Evolutionary conservation across 148 eudicot genomes (phyloP).

Genomic region (Rhododendron molle): DNA sequence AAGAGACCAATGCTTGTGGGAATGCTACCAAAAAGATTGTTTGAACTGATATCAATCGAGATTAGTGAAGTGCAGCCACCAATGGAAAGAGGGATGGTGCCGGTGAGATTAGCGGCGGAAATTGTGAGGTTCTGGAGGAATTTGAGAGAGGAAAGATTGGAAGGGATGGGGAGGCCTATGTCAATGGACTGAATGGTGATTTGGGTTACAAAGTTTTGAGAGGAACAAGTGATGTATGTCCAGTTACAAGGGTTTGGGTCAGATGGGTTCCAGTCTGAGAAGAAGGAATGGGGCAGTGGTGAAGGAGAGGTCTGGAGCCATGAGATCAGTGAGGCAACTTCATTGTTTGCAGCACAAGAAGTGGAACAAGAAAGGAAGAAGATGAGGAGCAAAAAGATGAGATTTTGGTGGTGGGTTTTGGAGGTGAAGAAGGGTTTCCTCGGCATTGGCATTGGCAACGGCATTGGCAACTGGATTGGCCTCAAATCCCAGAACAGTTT

Average conservation of each 20-base stretch:
- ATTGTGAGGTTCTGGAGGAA: conserved; percentile 42
- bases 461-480: conserved; percentile 30
- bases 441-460: conserved; percentile 34
- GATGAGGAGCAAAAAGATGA: conserved; percentile 11
- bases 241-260: conserved; percentile 82
- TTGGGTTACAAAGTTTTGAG: conserved; percentile 40
- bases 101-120: conserved; percentile 65
- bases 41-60: conserved; percentile 49
- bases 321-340: conserved; percentile 11
- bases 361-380: conserved; percentile 14
- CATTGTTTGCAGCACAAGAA: conserved; percentile 10
- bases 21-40: conserved; percentile 50
- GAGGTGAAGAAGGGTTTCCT: conserved; percentile 27
- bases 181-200: conserved; percentile 44
- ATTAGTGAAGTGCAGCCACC: conserved; percentile 44
- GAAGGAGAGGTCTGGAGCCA: conserved; percentile 15
- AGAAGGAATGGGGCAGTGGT: conserved; percentile 7
- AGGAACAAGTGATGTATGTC: conserved; percentile 61
- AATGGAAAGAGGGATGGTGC: conserved; percentile 48
- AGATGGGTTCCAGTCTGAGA: conserved; percentile 38
- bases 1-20: conserved; percentile 63
- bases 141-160: conserved; percentile 44
- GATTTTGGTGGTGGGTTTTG: conserved; percentile 12
- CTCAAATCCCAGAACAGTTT: conserved; percentile 51
- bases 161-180: conserved; percentile 50